Evolutionary conservation across 805 yeast species (phyloP).

Genomic region (Yamadazyma laniorum): DNA sequence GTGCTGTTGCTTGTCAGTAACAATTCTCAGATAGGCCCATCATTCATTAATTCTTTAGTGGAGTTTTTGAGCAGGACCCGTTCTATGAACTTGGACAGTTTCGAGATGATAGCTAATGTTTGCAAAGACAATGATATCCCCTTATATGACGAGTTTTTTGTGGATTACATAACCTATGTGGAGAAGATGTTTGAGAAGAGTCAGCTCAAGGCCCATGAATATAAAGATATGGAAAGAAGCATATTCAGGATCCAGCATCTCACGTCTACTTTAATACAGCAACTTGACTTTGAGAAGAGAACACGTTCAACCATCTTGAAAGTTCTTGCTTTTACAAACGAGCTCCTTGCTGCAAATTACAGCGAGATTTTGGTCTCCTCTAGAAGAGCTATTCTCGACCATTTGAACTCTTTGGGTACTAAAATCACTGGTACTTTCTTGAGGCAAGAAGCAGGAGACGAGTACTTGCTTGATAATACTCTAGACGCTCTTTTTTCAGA

Average conservation of each 20-base stretch:
- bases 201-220: conserved; percentile 37
- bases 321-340: neutral
- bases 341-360: conserved; percentile 1
- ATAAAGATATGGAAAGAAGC: conserved; percentile 27
- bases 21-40: conserved; percentile 7
- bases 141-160: conserved; percentile 22
- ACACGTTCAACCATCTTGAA: neutral
- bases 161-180: conserved; percentile 22
- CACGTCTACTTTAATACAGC: neutral
- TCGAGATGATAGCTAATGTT: conserved; percentile 7
- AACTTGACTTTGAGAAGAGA: neutral
- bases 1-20: conserved; percentile 9
- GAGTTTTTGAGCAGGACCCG: conserved; percentile 5
- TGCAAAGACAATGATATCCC: conserved; percentile 3
- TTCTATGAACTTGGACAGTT: conserved; percentile 5
- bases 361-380: neutral
- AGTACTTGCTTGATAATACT: conserved; percentile 1
- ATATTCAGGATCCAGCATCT: conserved; percentile 10
- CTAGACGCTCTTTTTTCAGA: neutral
- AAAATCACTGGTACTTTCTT: conserved; percentile 2
- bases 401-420: conserved; percentile 2
- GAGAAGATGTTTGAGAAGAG: conserved; percentile 26
- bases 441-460: conserved; percentile 8
- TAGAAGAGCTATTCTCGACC: neutral
- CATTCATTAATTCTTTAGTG: conserved; percentile 7